Evolutionary conservation across 768 basidiomycete species (phyloP), one percentile per base, ranked within the genome.

Genomic region (Lactifluus echinatus): DNA sequence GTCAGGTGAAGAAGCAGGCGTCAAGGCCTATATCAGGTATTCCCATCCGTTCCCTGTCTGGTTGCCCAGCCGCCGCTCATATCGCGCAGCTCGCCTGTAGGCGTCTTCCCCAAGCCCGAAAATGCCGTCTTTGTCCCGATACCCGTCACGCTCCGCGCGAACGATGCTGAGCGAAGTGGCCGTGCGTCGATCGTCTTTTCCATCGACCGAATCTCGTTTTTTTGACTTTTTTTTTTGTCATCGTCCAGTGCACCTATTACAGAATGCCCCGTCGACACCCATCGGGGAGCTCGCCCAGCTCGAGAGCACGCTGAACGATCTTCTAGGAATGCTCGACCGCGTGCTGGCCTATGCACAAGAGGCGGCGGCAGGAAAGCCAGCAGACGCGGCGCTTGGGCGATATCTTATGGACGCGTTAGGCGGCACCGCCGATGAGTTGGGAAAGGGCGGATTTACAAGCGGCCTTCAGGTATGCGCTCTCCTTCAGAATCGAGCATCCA

Each of bases 111-210:
- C 34, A 94, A 92, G 73, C 83, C 91, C 43, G 94, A 97, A 74
- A 95, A 96, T 72, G 91, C 89, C 64, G 89, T 94, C 29, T 98
- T 98, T 71, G 78, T 89, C 28, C 94, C 95, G 34, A 83, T 98
- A 50, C 88, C 90, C n/a, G 86, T 89, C 58, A 82, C 88, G 60
- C 76, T 98, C 55, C 82, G 81, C 64, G 89, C 89, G 72, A 82
- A 86, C 63, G 83, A 89, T 44, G 78, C 85, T 33, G 94, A 98
- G 69, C 83, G 86, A 59, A 85, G 88, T 60, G 90, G 91, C 43
- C 75, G 93, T 94, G 70, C 70, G 90, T 80, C 7, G 56, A 28
- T 10, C 3, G 34, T 49, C n/a, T n/a, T n/a, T n/a, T n/a, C n/a
- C n/a, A n/a, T n/a, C n/a, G n/a, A n/a, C n/a, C n/a, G n/a, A n/a